Percentiles rank a stretch among this genome's conserved stretches.
Conservation (phyloP, 495 filamentous ascomycete genomes). For the Pyrenopolyporus hunteri region DNA sequence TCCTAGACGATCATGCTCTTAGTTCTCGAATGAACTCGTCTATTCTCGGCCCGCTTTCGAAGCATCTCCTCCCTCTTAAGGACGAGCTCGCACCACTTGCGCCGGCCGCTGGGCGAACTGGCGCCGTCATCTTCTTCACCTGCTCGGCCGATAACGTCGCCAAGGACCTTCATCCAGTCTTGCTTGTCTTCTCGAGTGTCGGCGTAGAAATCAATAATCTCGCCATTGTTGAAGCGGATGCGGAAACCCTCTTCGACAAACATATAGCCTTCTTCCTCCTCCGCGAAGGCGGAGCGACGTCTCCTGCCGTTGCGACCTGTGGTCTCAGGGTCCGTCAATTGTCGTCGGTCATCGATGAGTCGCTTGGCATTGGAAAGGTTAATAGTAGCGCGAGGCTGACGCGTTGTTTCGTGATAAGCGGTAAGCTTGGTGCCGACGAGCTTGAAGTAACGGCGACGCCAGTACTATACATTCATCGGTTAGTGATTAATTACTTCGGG, state of each 20-base stretch:
- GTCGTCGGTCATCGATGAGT: constrained; percentile 89
- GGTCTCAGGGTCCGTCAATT: constrained; percentile 79
- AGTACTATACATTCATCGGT: constrained; percentile 68
- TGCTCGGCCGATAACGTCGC: constrained; percentile 76
- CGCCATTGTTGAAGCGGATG: constrained; percentile 95
- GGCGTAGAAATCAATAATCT: constrained; percentile 98
- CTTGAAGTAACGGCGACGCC: constrained; percentile 97
- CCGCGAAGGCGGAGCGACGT: constrained; percentile 92
- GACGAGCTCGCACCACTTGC: constrained; percentile 86
- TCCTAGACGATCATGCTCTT: constrained; percentile 60
- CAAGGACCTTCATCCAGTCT: constrained; percentile 91
- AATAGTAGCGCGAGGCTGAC: constrained; percentile 94
- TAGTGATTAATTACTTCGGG: neutral
- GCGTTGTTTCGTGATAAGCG: constrained; percentile 93
- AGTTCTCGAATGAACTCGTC: constrained; percentile 56
- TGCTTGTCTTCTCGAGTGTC: constrained; percentile 85
- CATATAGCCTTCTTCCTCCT: constrained; percentile 99
- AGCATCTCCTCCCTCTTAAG: constrained; percentile 64
- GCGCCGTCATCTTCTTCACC: constrained; percentile 44
- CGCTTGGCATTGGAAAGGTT: constrained; percentile 93
- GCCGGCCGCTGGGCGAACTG: constrained; percentile 47
- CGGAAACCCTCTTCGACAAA: constrained; percentile 99
- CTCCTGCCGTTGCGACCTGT: constrained; percentile 75
- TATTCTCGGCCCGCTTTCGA: constrained; percentile 47
- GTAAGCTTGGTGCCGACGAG: constrained; percentile 89